Evolutionary conservation across 2,329 filamentous ascomycete species (phyloP).

Genomic region (Penicillium polonicum): DNA sequence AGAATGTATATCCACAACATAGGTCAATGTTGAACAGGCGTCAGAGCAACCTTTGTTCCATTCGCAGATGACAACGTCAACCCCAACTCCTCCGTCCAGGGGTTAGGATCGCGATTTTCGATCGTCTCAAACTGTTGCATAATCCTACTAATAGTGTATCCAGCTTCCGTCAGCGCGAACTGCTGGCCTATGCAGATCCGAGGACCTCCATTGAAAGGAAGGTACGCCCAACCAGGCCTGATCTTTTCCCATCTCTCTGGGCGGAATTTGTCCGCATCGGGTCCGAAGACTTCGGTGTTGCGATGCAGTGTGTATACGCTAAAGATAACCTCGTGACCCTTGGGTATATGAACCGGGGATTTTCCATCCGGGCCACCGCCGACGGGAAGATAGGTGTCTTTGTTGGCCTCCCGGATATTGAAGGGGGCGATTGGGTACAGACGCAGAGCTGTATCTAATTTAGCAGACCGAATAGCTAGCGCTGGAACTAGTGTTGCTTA

Average conservation of each 20-base stretch:
- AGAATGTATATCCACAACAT: background rate
- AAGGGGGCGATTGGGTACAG: constrained; percentile 45
- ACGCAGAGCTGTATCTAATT: constrained; percentile 34
- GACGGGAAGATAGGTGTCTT: constrained; percentile 41
- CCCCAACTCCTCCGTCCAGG: constrained; percentile 28
- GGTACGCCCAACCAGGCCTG: constrained; percentile 32
- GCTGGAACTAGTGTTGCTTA: constrained; percentile 1
- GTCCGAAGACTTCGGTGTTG: constrained; percentile 49
- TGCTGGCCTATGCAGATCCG: constrained; percentile 37
- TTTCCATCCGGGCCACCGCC: constrained; percentile 61
- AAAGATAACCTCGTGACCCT: constrained; percentile 65
- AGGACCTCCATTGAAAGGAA: constrained; percentile 37
- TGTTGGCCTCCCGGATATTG: constrained; percentile 39
- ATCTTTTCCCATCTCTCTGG: constrained; percentile 50
- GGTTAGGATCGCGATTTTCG: constrained; percentile 30
- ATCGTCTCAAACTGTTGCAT: constrained; percentile 31
- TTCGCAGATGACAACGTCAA: constrained; percentile 25
- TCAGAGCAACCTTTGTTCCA: constrained; percentile 21
- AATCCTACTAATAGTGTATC: constrained; percentile 35
- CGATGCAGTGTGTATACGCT: constrained; percentile 71
- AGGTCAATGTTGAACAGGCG: constrained; percentile 1
- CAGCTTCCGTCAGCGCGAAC: constrained; percentile 39
- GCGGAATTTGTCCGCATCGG: constrained; percentile 46
- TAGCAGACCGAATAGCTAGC: background rate
- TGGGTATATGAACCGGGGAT: constrained; percentile 62